Conservation (phyloP, 140 eudicot genomes). For the Flaveria floridana region DNA sequence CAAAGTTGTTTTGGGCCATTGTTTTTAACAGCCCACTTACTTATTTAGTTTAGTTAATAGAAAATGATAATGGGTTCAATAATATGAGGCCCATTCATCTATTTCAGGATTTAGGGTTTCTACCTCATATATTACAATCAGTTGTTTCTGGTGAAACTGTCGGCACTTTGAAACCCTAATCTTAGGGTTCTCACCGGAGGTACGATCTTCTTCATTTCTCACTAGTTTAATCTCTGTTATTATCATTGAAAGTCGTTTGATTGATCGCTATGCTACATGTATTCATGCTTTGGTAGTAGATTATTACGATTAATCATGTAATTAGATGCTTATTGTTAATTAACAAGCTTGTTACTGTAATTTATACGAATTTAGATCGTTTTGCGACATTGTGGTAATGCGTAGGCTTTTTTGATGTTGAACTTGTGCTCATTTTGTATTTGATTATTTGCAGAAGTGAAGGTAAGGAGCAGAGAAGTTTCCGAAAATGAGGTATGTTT, state of each 20-base stretch:
- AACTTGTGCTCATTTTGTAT: not conserved
- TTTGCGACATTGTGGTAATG: no score
- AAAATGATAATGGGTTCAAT: not conserved
- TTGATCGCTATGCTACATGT: not conserved
- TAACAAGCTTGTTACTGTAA: not conserved
- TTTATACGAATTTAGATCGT: not conserved
- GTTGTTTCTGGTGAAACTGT: not conserved
- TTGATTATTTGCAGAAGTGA: slow-evolving; percentile 25
- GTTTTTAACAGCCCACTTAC: not conserved
- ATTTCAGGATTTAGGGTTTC: slow-evolving; percentile 28
- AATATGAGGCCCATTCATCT: slow-evolving; percentile 16
- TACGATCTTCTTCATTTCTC: slow-evolving; percentile 8
- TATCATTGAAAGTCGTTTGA: not conserved
- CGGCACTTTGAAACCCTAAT: slow-evolving; percentile 40
- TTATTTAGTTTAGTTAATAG: not conserved
- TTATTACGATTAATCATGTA: not conserved
- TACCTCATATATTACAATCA: slow-evolving; percentile 19
- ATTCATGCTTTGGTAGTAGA: not conserved
- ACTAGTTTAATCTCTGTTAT: not conserved
- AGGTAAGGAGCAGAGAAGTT: slow-evolving; percentile 9
- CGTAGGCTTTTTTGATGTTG: no score
- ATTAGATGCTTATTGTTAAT: not conserved
- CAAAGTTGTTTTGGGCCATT: slow-evolving; percentile 3
- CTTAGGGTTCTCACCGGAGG: slow-evolving; percentile 34
- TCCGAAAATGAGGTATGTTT: slow-evolving; percentile 39